Evolutionary conservation across 495 filamentous ascomycete species (phyloP), one percentile per base, ranked within the genome.

Genomic region (Penicillium angulare): DNA sequence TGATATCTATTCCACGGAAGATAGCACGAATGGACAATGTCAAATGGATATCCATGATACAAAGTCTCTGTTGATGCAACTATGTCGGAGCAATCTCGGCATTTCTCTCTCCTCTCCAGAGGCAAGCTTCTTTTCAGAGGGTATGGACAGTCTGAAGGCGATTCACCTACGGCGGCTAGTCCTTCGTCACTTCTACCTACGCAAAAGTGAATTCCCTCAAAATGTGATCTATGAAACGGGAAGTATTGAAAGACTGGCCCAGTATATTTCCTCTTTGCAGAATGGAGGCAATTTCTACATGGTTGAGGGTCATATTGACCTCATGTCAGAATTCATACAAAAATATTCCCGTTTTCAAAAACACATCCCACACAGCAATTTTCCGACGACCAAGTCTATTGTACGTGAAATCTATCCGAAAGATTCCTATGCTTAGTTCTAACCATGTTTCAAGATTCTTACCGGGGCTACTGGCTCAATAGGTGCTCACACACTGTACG

Each of bases 381-480:
- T 7, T 7, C 15, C 24, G 20, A 50, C 72, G 16, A 51, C 44
- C 8, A 65, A 74, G 7, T 57, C 67, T 27, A 73, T 81, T 36
- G 72, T 82, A 63, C 56, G 68, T 60, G 40, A 17, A 27, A 12
- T 20, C 35, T 24, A n/a, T n/a, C n/a, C n/a, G n/a, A n/a, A 8
- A 22, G 22, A 7, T 23, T 21, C 5, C n/a, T 20, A 18, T 15
- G 10, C 9, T 8, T 3, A 1, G 5, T 1, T 27, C 57, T 61
- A 52, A 63, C 41, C 27, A n/a, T 0, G 7, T 15, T 9, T 23
- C 15, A 32, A 81, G 79, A 60, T 85, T 29, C 65, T 86, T 15
- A 85, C 83, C 1, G 83, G 83, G 15, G 74, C 79, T 0, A 85
- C 81, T 2, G 83, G 83, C 9, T 77, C 73, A 23, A 73, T 86